Percentiles rank a stretch among this genome's conserved stretches.
Evolutionary conservation across 192 early-diverging fungal genomes (phyloP).

Genomic region (Phlyctochytrium bullatum): DNA sequence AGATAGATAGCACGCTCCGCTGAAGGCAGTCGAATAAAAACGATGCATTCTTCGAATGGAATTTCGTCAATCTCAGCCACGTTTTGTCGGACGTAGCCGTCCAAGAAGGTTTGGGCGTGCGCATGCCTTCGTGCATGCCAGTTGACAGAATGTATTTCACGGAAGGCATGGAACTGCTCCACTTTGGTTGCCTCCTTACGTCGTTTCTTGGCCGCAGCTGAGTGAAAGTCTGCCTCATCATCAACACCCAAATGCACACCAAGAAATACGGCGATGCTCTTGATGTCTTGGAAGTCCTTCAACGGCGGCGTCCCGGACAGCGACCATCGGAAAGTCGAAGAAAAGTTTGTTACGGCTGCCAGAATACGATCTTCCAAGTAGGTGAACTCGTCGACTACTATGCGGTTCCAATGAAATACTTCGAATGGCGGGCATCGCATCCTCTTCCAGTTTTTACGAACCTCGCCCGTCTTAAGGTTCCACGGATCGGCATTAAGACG

Average conservation of each 20-base stretch:
- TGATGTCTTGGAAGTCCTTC: constrained; percentile 40
- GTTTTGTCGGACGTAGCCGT: constrained; percentile 44
- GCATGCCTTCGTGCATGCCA: constrained; percentile 43
- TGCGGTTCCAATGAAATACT: constrained; percentile 43
- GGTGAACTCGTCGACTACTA: constrained; percentile 52
- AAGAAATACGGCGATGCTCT: constrained; percentile 41
- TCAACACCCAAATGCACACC: constrained; percentile 47
- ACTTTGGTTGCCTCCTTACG: constrained; percentile 30
- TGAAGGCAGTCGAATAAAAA: constrained; percentile 30
- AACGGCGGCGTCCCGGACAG: constrained; percentile 43
- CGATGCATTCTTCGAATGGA: constrained; percentile 20
- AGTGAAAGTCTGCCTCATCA: constrained; percentile 27
- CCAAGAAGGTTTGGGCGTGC: constrained; percentile 42
- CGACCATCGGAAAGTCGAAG: constrained; percentile 31
- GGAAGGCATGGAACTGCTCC: constrained; percentile 42
- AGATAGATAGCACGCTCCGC: constrained; percentile 44
- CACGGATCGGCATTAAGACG: constrained; percentile 35
- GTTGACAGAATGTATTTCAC: constrained; percentile 32
- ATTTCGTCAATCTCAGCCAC: constrained; percentile 50
- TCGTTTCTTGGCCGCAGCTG: constrained; percentile 13
- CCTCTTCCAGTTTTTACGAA: constrained; percentile 30
- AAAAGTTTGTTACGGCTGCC: constrained; percentile 28
- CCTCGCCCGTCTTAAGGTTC: constrained; percentile 23
- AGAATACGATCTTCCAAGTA: constrained; percentile 35
- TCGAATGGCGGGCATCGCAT: constrained; percentile 40